A percentile compares a stretch with the other conserved stretches of the same genome.
These are phyloP conservation scores for Achaetomiella virescens DNA, from an alignment of 495 filamentous ascomycete genomes.

Conservation along the genomic window DNA sequence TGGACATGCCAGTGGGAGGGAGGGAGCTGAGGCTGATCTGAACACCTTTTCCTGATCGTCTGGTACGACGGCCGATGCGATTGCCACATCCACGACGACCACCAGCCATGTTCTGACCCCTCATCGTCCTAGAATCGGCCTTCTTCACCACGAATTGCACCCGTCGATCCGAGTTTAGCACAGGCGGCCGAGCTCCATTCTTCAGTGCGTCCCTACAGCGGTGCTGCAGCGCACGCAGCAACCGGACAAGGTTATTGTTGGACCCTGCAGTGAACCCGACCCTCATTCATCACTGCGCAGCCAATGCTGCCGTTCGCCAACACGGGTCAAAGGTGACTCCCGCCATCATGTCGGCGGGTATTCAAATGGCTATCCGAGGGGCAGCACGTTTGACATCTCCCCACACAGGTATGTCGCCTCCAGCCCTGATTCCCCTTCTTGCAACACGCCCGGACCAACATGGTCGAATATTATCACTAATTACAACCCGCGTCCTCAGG, in stretches of 20 bases:
- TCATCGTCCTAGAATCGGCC: conserved; percentile 2
- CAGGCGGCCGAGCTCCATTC: background rate
- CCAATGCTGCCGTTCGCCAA: conserved; percentile 41
- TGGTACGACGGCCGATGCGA: conserved; percentile 21
- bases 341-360: conserved; percentile 59
- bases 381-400: conserved; percentile 74
- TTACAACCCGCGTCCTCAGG: conserved; percentile 37
- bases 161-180: background rate
- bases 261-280: conserved; percentile 5
- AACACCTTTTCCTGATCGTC: conserved; percentile 29
- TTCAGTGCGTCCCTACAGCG: background rate
- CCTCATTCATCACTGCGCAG: conserved; percentile 9
- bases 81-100: conserved; percentile 8
- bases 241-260: conserved; percentile 8
- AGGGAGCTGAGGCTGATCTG: conserved; percentile 22
- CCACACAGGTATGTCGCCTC: conserved; percentile 66
- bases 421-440: background rate
- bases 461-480: background rate
- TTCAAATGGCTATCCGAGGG: conserved; percentile 71
- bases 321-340: conserved; percentile 49
- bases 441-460: too few relatives aligned
- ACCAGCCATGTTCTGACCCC: conserved; percentile 27
- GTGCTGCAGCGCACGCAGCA: conserved; percentile 2
- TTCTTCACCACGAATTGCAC: background rate
- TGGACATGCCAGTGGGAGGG: background rate